Evolutionary conservation across 2,329 filamentous ascomycete species (phyloP), one percentile per base, ranked within the genome.

Genomic region (Diatrype stigma): DNA sequence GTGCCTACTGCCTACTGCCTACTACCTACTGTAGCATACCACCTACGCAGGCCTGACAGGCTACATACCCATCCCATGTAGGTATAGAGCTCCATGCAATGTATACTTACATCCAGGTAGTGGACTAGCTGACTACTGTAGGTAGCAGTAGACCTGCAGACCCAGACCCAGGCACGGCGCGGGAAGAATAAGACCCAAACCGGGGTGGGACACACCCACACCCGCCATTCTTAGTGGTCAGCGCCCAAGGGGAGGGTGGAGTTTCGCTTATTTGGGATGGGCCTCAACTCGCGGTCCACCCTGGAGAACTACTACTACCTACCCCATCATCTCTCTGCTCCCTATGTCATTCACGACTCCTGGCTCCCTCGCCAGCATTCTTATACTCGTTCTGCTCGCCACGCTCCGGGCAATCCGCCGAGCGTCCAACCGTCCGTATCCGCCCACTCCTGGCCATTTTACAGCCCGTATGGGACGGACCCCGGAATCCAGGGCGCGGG

Each of bases 381-480:
- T 83, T 84, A 77, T 81, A 81, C 84, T 89, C 78, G 63, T 84
- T 85, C 63, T 74, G 73, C 71, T 82, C 83, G 72, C 67, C 68
- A 40, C 46, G 50, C 47, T 42, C 51, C 55, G 70, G 56, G 68
- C 73, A 71, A 68, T 73, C 70, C 42, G 64, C 59, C 47, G 63
- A 71, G 67, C 65, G 64, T 64, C 57, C 51, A 64, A 71, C 49
- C 53, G 59, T 45, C 38, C 48, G 38, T 30, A 59, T 62, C 58
- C 54, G 57, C 47, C 51, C 4, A 26, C 16, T 42, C 53, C 49
- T 55, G 38, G 51, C 34, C 48, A 53, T 50, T 59, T 50, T 60
- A 65, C 48, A 2, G 16, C 30, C 46, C 10, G 42, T 59, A 55
- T 53, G 53, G 16, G 16, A 21, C 32, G 28, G 45, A 55, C 55